A percentile compares a stretch with the other conserved stretches of the same genome.
Evolutionary conservation across 805 yeast species (phyloP).

Genomic region (Saccharomycodes ludwigii): DNA sequence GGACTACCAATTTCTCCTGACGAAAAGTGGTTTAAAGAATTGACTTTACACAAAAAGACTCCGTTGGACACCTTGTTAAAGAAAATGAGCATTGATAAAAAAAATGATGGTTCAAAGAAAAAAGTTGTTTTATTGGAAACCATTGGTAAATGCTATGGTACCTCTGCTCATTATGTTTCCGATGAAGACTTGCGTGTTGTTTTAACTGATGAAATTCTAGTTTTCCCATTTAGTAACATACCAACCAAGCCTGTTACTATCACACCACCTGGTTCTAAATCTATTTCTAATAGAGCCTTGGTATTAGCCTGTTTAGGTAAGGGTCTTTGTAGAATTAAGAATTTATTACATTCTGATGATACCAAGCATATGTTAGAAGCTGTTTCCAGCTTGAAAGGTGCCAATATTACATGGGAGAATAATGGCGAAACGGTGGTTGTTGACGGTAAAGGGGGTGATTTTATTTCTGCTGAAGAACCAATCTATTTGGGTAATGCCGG

Average conservation of each 20-base stretch:
- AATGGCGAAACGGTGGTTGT: constrained; percentile 83
- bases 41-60: constrained; percentile 57
- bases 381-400: constrained; percentile 66
- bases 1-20: constrained; percentile 71
- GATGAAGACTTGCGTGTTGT: constrained; percentile 75
- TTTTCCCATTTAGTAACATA: constrained; percentile 39
- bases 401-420: constrained; percentile 69
- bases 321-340: constrained; percentile 74
- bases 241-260: constrained; percentile 27
- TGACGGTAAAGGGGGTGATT: constrained; percentile 72
- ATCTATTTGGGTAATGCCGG: constrained; percentile 95
- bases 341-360: constrained; percentile 90
- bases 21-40: constrained; percentile 58
- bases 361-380: constrained; percentile 92
- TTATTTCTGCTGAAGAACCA: constrained; percentile 48
- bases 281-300: constrained; percentile 90
- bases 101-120: constrained; percentile 86
- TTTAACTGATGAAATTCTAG: constrained; percentile 68
- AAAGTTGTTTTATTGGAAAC: constrained; percentile 72
- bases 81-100: constrained; percentile 93
- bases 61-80: constrained; percentile 64
- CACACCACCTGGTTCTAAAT: constrained; percentile 93
- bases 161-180: constrained; percentile 70
- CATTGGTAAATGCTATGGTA: constrained; percentile 84
- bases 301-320: constrained; percentile 83